Evolutionary conservation across 2,329 filamentous ascomycete species (phyloP), one percentile per base, ranked within the genome.

Genomic region (Alternaria dauci): DNA sequence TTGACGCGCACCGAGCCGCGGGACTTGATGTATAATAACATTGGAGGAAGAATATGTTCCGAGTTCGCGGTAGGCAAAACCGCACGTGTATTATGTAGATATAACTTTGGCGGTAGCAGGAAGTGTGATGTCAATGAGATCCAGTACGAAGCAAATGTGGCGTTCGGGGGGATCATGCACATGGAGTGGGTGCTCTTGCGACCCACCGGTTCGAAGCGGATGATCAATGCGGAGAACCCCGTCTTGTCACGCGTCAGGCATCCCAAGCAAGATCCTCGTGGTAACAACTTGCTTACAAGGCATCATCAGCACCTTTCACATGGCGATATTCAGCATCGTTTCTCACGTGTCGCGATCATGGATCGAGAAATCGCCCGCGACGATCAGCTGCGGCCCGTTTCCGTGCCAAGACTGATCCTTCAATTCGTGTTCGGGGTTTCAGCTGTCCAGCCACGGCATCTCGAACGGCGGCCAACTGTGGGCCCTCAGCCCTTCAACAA

Each of bases 341-440:
- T 18, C 46, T 50, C 46, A 50, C 39, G n/a, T 56, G 38, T 42
- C 54, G 30, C 32, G 28, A 56, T 26, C 28, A n/a, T 52, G 25
- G 30, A 48, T 39, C 44, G 20, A 42, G 2, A 20, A 18, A 46
- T 46, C 42, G 26, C 36, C 28, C 42, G 32, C 18, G 38, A 6
- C 44, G 55, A 58, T 52, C 46, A 26, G 39, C 48, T 47, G 44
- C 58, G 61, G 61, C 43, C 61, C 61, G 61, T 54, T 52, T 62
- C 52, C 43, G 48, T 48, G 58, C 58, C 58, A 63, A 59, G 54
- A 3, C 47, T 43, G 18, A 25, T 28, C 55, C 55, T 58, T 36
- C 42, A 51, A 59, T 48, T 36, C 54, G 52, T 55, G 43, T 46
- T 51, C 47, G 20, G 52, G 46, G 66, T 65, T 67, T 68, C 64